phyloP scores from a whole-genome alignment of 2,329 filamentous ascomycete genomes.

The Botrytis fabae region DNA sequence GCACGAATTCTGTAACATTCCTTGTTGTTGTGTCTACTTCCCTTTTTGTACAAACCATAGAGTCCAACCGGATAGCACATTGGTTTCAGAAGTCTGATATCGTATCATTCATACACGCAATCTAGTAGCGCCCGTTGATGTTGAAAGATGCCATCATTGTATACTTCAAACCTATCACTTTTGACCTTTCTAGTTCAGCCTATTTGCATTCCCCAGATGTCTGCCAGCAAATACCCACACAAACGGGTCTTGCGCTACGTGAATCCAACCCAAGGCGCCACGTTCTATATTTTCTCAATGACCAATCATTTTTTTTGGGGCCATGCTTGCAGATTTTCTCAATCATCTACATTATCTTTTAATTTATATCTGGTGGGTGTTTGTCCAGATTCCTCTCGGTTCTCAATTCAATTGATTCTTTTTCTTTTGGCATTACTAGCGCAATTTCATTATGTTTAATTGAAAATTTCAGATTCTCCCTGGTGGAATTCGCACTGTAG shows the following conservation, averaged over 20 bases:
- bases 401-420: constrained; percentile 2
- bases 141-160: background rate
- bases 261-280: constrained; percentile 23
- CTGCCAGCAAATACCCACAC: constrained; percentile 27
- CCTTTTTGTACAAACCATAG: background rate
- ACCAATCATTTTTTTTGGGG: constrained; percentile 23
- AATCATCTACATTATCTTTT: background rate
- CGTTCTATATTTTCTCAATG: constrained; percentile 16
- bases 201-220: background rate
- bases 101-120: constrained; percentile 12
- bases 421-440: background rate
- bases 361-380: background rate
- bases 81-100: background rate
- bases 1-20: background rate
- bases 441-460: background rate
- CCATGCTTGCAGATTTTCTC: constrained; percentile 2
- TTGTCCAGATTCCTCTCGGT: background rate
- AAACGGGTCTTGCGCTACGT: constrained; percentile 12
- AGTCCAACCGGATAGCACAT: background rate
- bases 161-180: background rate
- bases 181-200: background rate
- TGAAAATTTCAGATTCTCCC: background rate
- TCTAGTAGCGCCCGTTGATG: background rate
- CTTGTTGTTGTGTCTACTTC: background rate
- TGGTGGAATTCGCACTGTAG: background rate